Evolutionary conservation across 345 rosid genomes (phyloP), one percentile per base, ranked within the genome.

Genomic region (Odontarrhena argentea): DNA sequence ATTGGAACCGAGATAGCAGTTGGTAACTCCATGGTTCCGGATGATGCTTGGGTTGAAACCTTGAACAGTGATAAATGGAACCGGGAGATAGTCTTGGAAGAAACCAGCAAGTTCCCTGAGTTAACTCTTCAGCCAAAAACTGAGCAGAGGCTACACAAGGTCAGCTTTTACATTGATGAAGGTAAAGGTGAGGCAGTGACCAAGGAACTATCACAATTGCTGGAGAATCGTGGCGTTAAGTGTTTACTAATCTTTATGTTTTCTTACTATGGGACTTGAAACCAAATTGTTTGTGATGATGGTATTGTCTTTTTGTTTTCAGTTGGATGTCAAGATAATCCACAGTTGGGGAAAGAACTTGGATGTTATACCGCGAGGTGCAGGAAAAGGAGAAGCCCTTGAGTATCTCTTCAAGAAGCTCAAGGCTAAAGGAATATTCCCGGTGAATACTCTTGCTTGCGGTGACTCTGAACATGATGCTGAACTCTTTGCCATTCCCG

Each of bases 401-500:
- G 90, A 96, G 24, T 94, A 94, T 79, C 81, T 94, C 69, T 87
- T 82, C 43, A 77, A 79, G 82, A 88, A 91, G 68, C 85, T 94
- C 9, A 81, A 80, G 71, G 48, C 62, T 65, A 83, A 78, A 74
- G 86, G 93, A 77, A 82, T 77, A 55, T 69, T 77, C 36, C 99
- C 99, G 7, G 52, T 11, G n/a, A 88, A 84, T 64, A 94, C 96
- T 56, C 96, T 94, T 76, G 99, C 73, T 35, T 91, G 99, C 46
- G 99, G 99, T 40, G 99, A 94, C 77, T 94, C 99, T 51, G 99
- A 97, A 74, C 92, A 94, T 37, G 99, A 94, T 76, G 96, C 99
- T 24, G 99, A 91, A 53, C 84, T 94, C 14, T 91, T 87, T 76
- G 82, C 87, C 84, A 88, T 94, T 69, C 96, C 97, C 1, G 84